Evolutionary conservation across 1,284 basidiomycete species (phyloP), one percentile per base, ranked within the genome.

Genomic region (Rugiboletus extremiorientalis): DNA sequence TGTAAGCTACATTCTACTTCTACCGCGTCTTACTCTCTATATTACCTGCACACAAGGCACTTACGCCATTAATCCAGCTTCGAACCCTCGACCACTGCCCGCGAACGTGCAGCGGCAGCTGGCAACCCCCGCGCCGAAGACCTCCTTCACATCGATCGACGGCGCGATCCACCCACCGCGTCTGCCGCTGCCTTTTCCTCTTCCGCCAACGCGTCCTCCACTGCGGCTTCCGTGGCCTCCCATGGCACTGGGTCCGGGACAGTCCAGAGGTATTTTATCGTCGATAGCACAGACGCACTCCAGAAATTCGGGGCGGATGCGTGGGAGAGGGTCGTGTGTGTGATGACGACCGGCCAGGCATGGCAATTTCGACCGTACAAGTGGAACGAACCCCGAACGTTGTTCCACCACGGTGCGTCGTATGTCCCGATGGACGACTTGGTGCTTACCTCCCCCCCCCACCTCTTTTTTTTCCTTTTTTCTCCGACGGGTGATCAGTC

Each of bases 291-390:
- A 0, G 96, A 99, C 67, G 94, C 95, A 1, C 78, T 98, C 42
- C 83, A 85, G 45, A 96, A 97, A 73, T 93, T 98, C 65, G 94
- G 94, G 2, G 80, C 87, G 31, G 94, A 96, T 61, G 89, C 93
- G 8, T 96, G 94, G 94, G 93, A 96, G 59, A 84, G 96, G 27
- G 97, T 99, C 8, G 88, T 98, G 6, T 96, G 94, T 64, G 96
- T 99, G 15, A 89, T 98, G 82, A 98, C 96, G 3, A 98, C 70
- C 0, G 96, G 96, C 4, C 96, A 98, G 67, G 88, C 89, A 49
- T 99, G 96, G 96, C 96, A 98, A 73, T 99, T 99, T 77, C 84
- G 90, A 63, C 88, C 91, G 31, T 99, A 98, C 77, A 94, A 94
- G 71, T 98, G 96, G 96, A 87, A 82, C 50, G 94, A 98, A 65